Percentiles rank a stretch among this genome's conserved stretches.
phyloP scores from a whole-genome alignment of 2,329 filamentous ascomycete species.

The Talaromyces sp. region DNA sequence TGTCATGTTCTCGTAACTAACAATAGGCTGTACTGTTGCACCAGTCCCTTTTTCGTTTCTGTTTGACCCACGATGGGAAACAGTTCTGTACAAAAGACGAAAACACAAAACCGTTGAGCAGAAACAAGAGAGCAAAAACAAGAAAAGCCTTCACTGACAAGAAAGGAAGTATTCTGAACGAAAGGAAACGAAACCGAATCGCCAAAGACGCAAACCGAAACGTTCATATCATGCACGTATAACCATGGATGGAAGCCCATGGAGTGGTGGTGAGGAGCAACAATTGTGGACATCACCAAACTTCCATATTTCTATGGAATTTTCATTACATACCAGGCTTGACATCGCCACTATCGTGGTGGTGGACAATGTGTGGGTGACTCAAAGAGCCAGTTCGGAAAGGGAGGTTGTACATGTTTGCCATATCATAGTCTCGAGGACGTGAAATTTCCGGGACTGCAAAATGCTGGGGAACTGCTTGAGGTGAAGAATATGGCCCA shows the following conservation, averaged over 20 bases:
- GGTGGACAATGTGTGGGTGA: slow-evolving; percentile 27
- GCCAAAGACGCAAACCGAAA: slow-evolving; percentile 1
- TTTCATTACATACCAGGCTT: slow-evolving; percentile 3
- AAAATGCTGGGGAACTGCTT: slow-evolving; percentile 8
- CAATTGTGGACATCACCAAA: background rate
- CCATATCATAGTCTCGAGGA: slow-evolving; percentile 11
- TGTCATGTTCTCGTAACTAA: slow-evolving; percentile 12
- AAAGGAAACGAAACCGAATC: background rate
- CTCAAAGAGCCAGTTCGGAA: slow-evolving; percentile 36
- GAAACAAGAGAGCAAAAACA: background rate
- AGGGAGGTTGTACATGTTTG: slow-evolving; percentile 20
- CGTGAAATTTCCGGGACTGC: slow-evolving; percentile 20
- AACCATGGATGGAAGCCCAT: background rate
- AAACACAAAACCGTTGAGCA: background rate
- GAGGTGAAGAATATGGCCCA: slow-evolving; percentile 29
- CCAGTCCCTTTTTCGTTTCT: slow-evolving; percentile 9
- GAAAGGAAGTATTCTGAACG: background rate
- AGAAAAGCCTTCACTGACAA: background rate
- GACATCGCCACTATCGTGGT: background rate
- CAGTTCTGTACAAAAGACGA: background rate
- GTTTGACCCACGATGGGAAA: background rate
- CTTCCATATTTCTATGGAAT: background rate
- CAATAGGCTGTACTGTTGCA: slow-evolving; percentile 15
- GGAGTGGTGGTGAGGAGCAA: background rate
- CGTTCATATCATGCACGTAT: background rate